These are phyloP conservation scores for Lyophyllum shimeji DNA, from an alignment of 768 basidiomycete species.

Conservation along the genomic window DNA sequence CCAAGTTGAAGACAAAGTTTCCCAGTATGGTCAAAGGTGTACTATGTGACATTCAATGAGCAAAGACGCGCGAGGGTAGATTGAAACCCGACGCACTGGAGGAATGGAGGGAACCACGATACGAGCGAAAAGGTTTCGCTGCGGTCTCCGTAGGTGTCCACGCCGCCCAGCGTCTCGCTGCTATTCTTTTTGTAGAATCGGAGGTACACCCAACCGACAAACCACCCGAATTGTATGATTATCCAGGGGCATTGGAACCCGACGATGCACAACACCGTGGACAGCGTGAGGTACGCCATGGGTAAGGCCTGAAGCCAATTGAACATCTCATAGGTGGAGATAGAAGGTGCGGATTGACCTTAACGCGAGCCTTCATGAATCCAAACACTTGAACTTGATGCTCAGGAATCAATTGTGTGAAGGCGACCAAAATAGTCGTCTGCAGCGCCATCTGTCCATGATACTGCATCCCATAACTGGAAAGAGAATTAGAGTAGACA, in stretches of 20 bases:
- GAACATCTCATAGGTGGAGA: slow-evolving; percentile 2
- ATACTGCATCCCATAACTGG: slow-evolving; percentile 84
- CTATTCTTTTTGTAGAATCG: slow-evolving; percentile 94
- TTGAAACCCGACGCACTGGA: slow-evolving; percentile 64
- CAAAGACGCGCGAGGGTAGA: neutral
- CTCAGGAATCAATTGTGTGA: slow-evolving; percentile 97
- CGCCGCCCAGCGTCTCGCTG: slow-evolving; percentile 59
- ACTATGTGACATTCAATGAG: slow-evolving; percentile 35
- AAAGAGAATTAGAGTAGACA: slow-evolving; percentile 8
- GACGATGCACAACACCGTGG: slow-evolving; percentile 78
- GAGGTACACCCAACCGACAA: slow-evolving; percentile 92
- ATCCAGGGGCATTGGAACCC: slow-evolving; percentile 91
- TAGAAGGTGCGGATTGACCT: slow-evolving; percentile 49
- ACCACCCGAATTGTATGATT: slow-evolving; percentile 98
- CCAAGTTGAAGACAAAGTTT: slow-evolving; percentile 65
- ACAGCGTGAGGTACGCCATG: slow-evolving; percentile 92
- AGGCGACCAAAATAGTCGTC: slow-evolving; percentile 87
- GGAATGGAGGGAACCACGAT: slow-evolving; percentile 95
- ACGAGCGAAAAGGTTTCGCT: slow-evolving; percentile 95
- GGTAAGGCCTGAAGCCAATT: slow-evolving; percentile 67
- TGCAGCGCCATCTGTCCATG: slow-evolving; percentile 94
- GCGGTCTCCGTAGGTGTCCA: slow-evolving; percentile 83
- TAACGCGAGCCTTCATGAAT: slow-evolving; percentile 81
- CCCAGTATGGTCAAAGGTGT: slow-evolving; percentile 68
- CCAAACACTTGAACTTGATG: slow-evolving; percentile 95